A percentile compares a stretch with the other conserved stretches of the same genome.
phyloP scores from a whole-genome alignment of 371 early-diverging fungal species.

The Smittium mucronatum region DNA sequence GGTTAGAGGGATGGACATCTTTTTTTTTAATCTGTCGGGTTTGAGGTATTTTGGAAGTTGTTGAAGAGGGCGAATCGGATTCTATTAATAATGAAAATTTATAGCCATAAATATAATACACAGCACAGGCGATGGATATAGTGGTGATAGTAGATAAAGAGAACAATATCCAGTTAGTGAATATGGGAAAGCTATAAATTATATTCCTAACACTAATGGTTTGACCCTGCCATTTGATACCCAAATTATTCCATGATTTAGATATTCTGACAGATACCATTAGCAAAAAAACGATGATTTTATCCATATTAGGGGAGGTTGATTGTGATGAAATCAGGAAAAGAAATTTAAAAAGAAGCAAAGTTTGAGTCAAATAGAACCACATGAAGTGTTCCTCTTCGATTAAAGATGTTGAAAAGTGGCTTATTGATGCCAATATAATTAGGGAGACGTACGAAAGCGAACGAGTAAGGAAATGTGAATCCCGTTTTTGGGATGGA shows the following conservation, averaged over 20 bases:
- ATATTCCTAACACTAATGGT: slow-evolving; percentile 22
- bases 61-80: too few species aligned
- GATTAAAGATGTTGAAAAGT: slow-evolving; percentile 58
- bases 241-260: slow-evolving; percentile 30
- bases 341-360: slow-evolving; percentile 30
- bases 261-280: slow-evolving; percentile 19
- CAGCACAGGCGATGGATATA: background rate
- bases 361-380: slow-evolving; percentile 53
- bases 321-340: background rate
- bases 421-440: slow-evolving; percentile 35
- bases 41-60: too few species aligned
- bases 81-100: too few species aligned
- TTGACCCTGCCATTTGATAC: slow-evolving; percentile 39
- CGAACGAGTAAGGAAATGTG: too few species aligned
- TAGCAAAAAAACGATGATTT: slow-evolving; percentile 7
- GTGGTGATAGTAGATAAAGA: background rate
- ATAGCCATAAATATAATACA: background rate
- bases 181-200: background rate
- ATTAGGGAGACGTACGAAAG: slow-evolving; percentile 8
- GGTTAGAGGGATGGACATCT: too few species aligned
- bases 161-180: background rate
- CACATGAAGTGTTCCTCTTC: slow-evolving; percentile 68
- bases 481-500: background rate
- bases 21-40: too few species aligned
- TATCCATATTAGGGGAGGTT: slow-evolving; percentile 24